Conservation (phyloP, 2,329 filamentous ascomycete genomes). For the Pyrenophora teres region DNA sequence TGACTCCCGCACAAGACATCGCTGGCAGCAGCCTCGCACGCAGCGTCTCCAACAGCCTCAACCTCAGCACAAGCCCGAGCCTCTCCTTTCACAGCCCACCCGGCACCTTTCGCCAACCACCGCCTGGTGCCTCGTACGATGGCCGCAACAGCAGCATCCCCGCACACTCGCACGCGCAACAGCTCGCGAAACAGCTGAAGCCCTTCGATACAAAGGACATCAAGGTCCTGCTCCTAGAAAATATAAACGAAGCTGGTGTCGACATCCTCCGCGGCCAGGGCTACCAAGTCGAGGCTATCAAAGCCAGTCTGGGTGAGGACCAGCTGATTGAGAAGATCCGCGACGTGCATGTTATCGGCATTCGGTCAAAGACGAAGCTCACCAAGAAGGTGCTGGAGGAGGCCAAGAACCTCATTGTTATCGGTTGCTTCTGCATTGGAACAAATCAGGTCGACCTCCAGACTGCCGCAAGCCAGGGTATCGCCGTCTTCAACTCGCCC, state of each 20-base stretch:
- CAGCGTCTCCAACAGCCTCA: constrained; percentile 63
- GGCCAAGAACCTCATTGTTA: constrained; percentile 91
- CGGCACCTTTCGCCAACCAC: constrained; percentile 57
- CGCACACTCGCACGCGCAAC: constrained; percentile 39
- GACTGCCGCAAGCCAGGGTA: constrained; percentile 80
- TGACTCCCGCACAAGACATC: constrained; percentile 47
- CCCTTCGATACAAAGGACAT: constrained; percentile 95
- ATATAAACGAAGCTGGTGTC: constrained; percentile 88
- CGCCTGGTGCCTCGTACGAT: constrained; percentile 42
- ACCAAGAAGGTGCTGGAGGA: constrained; percentile 81
- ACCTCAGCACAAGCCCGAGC: constrained; percentile 75
- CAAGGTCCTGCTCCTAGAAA: constrained; percentile 94
- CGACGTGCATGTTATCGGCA: constrained; percentile 95
- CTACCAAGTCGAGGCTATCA: constrained; percentile 93
- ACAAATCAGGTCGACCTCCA: constrained; percentile 93
- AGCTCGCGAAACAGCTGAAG: constrained; percentile 75
- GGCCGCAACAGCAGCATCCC: constrained; percentile 43
- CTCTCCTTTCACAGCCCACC: constrained; percentile 75
- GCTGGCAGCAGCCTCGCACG: constrained; percentile 45
- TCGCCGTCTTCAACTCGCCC: constrained; percentile 98
- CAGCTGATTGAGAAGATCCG: constrained; percentile 98
- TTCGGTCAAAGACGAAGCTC: constrained; percentile 96
- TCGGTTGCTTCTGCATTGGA: constrained; percentile 98
- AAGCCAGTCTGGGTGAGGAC: constrained; percentile 87
- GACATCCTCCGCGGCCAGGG: constrained; percentile 83